Conservation (phyloP, 441 rosid genomes). For the Adansonia grandidieri region DNA sequence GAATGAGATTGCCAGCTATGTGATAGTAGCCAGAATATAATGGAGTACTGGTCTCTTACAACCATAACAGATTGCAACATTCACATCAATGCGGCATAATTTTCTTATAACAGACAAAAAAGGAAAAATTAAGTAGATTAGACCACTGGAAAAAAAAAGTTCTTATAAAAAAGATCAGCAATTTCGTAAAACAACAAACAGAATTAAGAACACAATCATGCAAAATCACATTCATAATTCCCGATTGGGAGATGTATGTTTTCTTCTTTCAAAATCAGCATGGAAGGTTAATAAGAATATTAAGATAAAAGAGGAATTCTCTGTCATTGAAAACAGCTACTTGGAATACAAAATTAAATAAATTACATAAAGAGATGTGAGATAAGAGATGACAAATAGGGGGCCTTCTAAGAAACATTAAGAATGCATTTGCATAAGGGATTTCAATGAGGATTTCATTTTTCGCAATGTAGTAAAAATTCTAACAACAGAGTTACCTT, state of each 20-base stretch:
- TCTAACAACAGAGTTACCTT: neutral
- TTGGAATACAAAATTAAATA: neutral
- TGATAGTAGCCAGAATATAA: neutral
- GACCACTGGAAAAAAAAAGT: neutral
- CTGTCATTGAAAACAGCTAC: neutral
- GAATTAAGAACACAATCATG: conserved; percentile 11
- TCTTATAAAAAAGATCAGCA: neutral
- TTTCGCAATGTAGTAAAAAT: neutral
- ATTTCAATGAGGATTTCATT: neutral
- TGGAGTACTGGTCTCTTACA: neutral
- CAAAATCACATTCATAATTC: conserved; percentile 5
- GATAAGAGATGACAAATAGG: neutral
- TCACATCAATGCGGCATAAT: neutral
- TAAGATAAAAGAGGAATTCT: neutral
- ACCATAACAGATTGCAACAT: conserved; percentile 15
- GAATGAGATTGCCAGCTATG: neutral
- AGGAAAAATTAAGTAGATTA: neutral
- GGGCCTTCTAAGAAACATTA: neutral
- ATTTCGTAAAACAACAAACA: conserved; percentile 4
- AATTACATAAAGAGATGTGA: neutral
- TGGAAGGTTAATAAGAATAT: conserved; percentile 10
- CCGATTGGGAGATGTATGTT: neutral
- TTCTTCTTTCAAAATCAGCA: neutral
- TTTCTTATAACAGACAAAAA: neutral
- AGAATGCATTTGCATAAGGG: neutral